Evolutionary conservation across 1,284 basidiomycete genomes (phyloP).

Genomic region (Fomitopsis schrenkii): DNA sequence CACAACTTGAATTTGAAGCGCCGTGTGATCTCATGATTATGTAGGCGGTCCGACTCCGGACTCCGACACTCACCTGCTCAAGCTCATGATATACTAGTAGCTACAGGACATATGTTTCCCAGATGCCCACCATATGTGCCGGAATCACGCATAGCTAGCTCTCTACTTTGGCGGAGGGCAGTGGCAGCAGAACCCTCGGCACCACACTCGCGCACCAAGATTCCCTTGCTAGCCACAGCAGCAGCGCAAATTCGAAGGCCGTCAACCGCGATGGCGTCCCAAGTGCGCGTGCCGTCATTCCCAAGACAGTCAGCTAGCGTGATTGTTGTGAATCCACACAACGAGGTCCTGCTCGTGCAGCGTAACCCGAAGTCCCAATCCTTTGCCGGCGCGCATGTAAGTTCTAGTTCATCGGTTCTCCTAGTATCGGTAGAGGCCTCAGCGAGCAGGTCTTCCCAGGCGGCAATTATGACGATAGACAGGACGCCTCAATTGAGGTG

Average conservation of each 20-base stretch:
- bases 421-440: background rate
- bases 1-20: no score
- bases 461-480: constrained; percentile 57
- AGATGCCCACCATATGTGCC: no score
- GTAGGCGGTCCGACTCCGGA: no score
- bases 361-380: constrained; percentile 57
- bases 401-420: constrained; percentile 15
- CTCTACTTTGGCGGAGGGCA: no score
- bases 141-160: no score
- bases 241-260: background rate
- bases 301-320: constrained; percentile 57
- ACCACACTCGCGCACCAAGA: background rate
- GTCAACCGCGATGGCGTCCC: background rate
- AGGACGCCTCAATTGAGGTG: constrained; percentile 51
- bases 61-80: no score
- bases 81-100: no score
- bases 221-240: background rate
- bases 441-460: constrained; percentile 64
- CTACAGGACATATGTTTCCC: no score
- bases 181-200: no score
- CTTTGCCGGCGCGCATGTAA: constrained; percentile 63
- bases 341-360: constrained; percentile 67
- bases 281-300: background rate
- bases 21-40: no score
- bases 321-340: constrained; percentile 55